Evolutionary conservation across 257 asterid genomes (phyloP).

Genomic region (Buddleja alternifolia): DNA sequence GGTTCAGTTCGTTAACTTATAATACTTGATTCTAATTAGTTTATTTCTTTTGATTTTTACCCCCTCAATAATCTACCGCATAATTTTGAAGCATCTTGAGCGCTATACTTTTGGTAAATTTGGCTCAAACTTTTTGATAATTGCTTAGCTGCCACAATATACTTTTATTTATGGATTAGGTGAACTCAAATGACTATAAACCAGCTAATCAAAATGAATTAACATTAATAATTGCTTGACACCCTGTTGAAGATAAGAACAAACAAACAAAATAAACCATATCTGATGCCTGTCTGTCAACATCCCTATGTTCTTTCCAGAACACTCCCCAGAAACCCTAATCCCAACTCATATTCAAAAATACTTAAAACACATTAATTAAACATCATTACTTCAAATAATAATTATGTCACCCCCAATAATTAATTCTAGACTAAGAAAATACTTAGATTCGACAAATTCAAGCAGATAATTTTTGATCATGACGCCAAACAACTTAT

Average conservation of each 20-base stretch:
- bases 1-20: no score
- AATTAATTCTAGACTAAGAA: constrained; percentile 21
- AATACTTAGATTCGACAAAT: no score
- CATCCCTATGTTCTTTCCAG: constrained; percentile 51
- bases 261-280: constrained; percentile 26
- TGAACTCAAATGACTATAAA: constrained; percentile 35
- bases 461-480: no score
- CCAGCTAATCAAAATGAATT: constrained; percentile 41
- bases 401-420: constrained; percentile 10
- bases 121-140: no score
- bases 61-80: no score
- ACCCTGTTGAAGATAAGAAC: constrained; percentile 59
- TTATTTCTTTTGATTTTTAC: no score
- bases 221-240: constrained; percentile 29
- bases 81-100: no score
- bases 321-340: constrained; percentile 33
- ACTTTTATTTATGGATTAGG: constrained; percentile 36
- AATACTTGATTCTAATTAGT: no score
- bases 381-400: constrained; percentile 23
- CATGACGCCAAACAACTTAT: no score
- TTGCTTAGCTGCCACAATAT: constrained; percentile 44
- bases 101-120: no score
- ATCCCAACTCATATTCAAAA: constrained; percentile 6
- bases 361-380: neutral
- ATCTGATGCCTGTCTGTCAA: constrained; percentile 49